phyloP scores from a whole-genome alignment of 306 rosid genomes.

The Delonix regia region DNA sequence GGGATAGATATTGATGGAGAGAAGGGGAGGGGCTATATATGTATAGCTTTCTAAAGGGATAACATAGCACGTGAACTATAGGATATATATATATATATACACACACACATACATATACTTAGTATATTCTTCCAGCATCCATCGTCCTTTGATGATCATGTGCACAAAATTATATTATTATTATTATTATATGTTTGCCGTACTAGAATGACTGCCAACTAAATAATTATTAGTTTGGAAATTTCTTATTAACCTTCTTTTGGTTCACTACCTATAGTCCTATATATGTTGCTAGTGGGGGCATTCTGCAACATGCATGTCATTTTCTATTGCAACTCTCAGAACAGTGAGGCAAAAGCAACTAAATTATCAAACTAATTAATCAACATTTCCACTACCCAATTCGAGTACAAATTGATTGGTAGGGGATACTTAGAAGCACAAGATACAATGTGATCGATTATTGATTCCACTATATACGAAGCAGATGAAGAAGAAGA shows the following conservation, averaged over 20 bases:
- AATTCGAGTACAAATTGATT: neutral
- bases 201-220: neutral
- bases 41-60: neutral
- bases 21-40: neutral
- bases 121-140: neutral
- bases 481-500: neutral
- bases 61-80: conserved; percentile 4
- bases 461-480: neutral
- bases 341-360: neutral
- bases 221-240: neutral
- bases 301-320: neutral
- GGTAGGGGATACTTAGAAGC: neutral
- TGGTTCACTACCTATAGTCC: neutral
- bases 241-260: neutral
- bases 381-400: neutral
- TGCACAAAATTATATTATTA: neutral
- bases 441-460: neutral
- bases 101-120: neutral
- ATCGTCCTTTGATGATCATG: neutral
- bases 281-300: too few species aligned
- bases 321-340: conserved; percentile 7
- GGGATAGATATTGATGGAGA: conserved; percentile 2
- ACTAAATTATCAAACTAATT: neutral
- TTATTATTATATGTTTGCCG: neutral
- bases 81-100: neutral